Base-by-base conservation (phyloP, 805 yeast species). In the Lipomyces sp. region DNA sequence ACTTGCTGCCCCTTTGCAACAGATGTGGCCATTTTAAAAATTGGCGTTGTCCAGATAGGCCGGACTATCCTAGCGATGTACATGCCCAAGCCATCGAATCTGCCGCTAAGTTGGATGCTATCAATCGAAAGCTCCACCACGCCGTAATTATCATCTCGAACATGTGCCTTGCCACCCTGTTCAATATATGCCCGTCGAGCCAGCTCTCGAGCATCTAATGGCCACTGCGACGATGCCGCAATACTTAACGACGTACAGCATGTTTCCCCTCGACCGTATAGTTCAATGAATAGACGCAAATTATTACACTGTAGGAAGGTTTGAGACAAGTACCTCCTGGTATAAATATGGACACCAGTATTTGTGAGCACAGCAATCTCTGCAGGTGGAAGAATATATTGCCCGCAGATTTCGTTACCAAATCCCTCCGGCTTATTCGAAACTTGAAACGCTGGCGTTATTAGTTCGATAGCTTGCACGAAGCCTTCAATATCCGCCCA, bases 241-340 rank as follows among this genome's bases (percentile, higher is more conserved):
- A 92, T 86, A 70, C 90, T 89, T 60, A 95, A 81, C 10, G 97
- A 90, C 1, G 95, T 87, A 0, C 97, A 88, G 74, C 98, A 94
- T 2, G 96, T 88, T 76, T 96, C 99, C 61, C 90, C 87, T 60
- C 88, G 84, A 4, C 98, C 98, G 76, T 92, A 92, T 63, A 90
- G 88, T 58, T 85, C 84, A 18, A 88, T 86, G 75, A 91, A 91
- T 60, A 87, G 84, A 61, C 87, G 83, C 29, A 89, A 87, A 50
- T 79, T 82, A 51, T 88, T 93, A 59, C 87, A 86, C 0, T 89
- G 78, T 74, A 89, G 89, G 69, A 94, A 83, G 4, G 92, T 84
- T 75, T 88, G 84, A 75, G 89, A 93, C 5, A 97, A 95, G 2
- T 92, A 88, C 76, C 92, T 84, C 72, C 88, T 88, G 70, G 88